These are phyloP conservation scores for Dunaliella primolecta DNA, from an alignment of 139 green algal species.

Conservation along the genomic window DNA sequence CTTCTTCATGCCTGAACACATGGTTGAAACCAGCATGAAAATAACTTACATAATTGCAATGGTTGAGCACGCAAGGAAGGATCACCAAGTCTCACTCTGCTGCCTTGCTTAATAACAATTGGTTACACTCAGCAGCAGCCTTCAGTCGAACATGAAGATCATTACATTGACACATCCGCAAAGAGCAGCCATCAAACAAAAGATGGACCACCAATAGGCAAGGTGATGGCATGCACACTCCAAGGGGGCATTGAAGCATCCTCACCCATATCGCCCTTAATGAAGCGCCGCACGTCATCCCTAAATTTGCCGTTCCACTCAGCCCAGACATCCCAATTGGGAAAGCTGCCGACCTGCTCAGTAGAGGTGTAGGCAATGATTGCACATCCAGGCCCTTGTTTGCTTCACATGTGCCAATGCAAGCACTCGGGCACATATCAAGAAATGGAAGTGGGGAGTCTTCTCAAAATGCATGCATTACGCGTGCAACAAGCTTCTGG, in stretches of 20 bases:
- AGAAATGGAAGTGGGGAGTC: constrained; percentile 5
- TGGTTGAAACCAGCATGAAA: background rate
- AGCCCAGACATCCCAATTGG: constrained; percentile 89
- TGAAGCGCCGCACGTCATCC: constrained; percentile 79
- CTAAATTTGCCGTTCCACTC: constrained; percentile 94
- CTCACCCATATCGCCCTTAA: constrained; percentile 53
- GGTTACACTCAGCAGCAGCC: background rate
- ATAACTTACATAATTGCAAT: background rate
- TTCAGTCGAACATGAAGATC: background rate
- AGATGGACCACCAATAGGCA: no score
- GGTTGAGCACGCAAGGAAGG: background rate
- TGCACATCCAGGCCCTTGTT: no score
- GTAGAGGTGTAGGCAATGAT: no score
- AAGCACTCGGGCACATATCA: background rate
- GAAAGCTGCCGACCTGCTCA: constrained; percentile 84
- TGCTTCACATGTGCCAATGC: background rate
- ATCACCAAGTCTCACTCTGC: background rate
- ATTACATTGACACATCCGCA: no score
- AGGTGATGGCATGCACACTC: no score
- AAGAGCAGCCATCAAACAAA: no score
- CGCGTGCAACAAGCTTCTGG: no score
- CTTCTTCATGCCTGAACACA: constrained; percentile 83
- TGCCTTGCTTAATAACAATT: background rate
- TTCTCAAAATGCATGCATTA: background rate
- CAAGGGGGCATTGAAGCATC: background rate